Percentiles rank a stretch among this genome's conserved stretches.
These are phyloP conservation scores for Cladobotryum protrusum DNA, from an alignment of 2,329 filamentous ascomycete genomes.

Conservation along the genomic window DNA sequence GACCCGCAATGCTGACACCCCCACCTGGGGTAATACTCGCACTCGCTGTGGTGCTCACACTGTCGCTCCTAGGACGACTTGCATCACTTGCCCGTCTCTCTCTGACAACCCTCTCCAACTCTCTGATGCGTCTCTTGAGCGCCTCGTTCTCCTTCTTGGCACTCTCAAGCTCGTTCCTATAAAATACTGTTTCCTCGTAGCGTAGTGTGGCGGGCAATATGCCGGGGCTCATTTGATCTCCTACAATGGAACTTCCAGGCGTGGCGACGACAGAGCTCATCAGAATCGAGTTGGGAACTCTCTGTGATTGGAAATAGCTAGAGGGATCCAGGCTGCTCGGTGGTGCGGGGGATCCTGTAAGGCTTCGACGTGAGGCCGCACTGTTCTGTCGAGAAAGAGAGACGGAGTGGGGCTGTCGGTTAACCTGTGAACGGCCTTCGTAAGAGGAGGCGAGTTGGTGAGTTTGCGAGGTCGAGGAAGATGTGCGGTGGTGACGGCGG, in stretches of 20 bases:
- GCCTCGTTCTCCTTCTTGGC: slow-evolving; percentile 59
- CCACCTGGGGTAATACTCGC: slow-evolving; percentile 33
- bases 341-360: slow-evolving; percentile 42
- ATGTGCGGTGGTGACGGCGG: slow-evolving; percentile 52
- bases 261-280: slow-evolving; percentile 36
- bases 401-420: slow-evolving; percentile 38
- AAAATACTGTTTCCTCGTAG: slow-evolving; percentile 57
- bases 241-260: slow-evolving; percentile 28
- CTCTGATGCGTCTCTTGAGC: slow-evolving; percentile 54
- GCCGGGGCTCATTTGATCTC: slow-evolving; percentile 45
- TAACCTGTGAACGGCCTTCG: slow-evolving; percentile 37
- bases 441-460: slow-evolving; percentile 31
- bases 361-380: slow-evolving; percentile 46
- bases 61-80: slow-evolving; percentile 44
- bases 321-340: slow-evolving; percentile 37
- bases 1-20: slow-evolving; percentile 40
- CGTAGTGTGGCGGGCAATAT: slow-evolving; percentile 51
- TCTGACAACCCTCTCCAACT: slow-evolving; percentile 52
- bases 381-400: slow-evolving; percentile 50
- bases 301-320: slow-evolving; percentile 44
- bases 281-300: slow-evolving; percentile 26
- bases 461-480: slow-evolving; percentile 52
- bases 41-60: slow-evolving; percentile 48
- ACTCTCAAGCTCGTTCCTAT: slow-evolving; percentile 53
- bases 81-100: slow-evolving; percentile 43